Base-by-base conservation (phyloP, 1,284 basidiomycete species). In the Porogramme epimiltina region DNA sequence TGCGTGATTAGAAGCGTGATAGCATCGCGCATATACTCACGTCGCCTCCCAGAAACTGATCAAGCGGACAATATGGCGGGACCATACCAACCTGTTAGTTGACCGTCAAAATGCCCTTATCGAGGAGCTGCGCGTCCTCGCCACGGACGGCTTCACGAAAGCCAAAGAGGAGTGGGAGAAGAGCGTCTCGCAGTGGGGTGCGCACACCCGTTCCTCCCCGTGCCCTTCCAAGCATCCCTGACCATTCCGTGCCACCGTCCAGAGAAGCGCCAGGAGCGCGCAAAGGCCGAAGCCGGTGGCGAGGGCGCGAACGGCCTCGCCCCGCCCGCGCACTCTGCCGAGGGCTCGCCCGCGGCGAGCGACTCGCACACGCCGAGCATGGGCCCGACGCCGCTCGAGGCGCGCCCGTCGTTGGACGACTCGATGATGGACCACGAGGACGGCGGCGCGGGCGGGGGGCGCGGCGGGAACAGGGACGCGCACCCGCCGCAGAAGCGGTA, bases 161-260 rank as follows among this genome's bases (percentile, higher is more conserved):
- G 88, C 87, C 4, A 74, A 81, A 62, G 86, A 89, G 60, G 89
- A 91, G 60, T 87, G 81, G 80, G 82, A 89, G 67, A 81, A 78
- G 67, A 82, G 73, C 45, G 77, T 89, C 3, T 58, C 70, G 22
- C 76, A 76, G 5, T 90, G 87, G 87, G 83, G 83, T 88, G 59
- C 42, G 79, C 72, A 36, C n/a, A n/a, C 31, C 31, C 44, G 33
- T 41, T 26, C 43, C 25, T n/a, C 42, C 51, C 20, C 47, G 34
- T 22, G 44, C 31, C 24, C 4, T 33, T 26, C 13, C 34, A 25
- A 36, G 42, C 16, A 39, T 13, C 31, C 22, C 43, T 51, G 18
- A 42, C 40, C 4, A n/a, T n/a, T 4, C 9, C 20, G 15, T 28
- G 20, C 23, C 3, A 38, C 11, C 3, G 4, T 8, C 4, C 60